Conservation (phyloP, 2,329 filamentous ascomycete species). For the Myriosclerotinia duriaeana region DNA sequence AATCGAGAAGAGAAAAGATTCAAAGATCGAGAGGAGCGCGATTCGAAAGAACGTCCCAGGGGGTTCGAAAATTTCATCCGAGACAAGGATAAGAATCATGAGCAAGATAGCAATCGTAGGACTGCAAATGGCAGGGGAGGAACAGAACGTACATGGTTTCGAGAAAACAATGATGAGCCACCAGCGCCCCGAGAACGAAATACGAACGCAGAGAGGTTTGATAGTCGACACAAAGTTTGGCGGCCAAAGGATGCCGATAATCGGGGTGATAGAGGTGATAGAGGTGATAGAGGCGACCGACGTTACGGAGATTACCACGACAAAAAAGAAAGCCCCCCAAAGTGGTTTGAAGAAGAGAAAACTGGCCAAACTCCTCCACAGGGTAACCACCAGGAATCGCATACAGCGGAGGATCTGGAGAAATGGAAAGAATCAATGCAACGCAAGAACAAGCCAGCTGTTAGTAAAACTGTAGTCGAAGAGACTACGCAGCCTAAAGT, state of each 20-base stretch:
- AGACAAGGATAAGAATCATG: conserved; percentile 52
- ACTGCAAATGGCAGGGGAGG: conserved; percentile 65
- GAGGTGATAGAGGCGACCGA: conserved; percentile 34
- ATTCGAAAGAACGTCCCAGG: conserved; percentile 50
- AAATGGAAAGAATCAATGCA: conserved; percentile 88
- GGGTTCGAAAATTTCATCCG: conserved; percentile 52
- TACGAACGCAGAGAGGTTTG: conserved; percentile 39
- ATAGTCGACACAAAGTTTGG: conserved; percentile 41
- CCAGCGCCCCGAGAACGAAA: conserved; percentile 38
- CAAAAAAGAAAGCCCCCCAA: conserved; percentile 50
- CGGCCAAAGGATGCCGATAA: conserved; percentile 46
- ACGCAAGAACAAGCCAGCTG: conserved; percentile 35
- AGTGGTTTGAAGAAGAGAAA: conserved; percentile 83
- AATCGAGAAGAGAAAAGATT: conserved; percentile 44
- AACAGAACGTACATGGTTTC: conserved; percentile 73
- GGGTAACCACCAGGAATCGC: conserved; percentile 93
- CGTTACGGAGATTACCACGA: conserved; percentile 50
- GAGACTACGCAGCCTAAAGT: conserved; percentile 43
- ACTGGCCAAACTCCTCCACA: conserved; percentile 72
- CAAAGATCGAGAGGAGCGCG: conserved; percentile 57
- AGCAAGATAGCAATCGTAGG: conserved; percentile 53
- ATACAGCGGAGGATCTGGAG: conserved; percentile 89
- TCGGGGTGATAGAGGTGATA: conserved; percentile 33
- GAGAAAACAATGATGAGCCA: conserved; percentile 44
- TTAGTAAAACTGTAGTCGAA: conserved; percentile 38